phyloP scores from a whole-genome alignment of 352 stramenopile species.

The Hyaloperonospora brassicae region DNA sequence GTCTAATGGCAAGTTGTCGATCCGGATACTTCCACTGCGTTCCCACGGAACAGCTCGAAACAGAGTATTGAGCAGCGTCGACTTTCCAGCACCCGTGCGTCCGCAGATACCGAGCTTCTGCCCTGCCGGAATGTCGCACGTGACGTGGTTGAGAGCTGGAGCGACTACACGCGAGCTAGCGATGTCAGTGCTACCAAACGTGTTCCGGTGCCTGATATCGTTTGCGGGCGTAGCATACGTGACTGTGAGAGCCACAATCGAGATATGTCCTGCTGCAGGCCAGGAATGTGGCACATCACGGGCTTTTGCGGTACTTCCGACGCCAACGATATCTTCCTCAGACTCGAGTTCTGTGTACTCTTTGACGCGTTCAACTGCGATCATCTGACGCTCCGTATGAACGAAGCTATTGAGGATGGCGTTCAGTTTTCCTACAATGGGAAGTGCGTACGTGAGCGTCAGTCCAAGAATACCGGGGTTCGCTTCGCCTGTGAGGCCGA shows the following conservation, averaged over 20 bases:
- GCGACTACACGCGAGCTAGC: conserved; percentile 16
- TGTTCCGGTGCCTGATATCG: conserved; percentile 6
- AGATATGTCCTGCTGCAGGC: conserved; percentile 45
- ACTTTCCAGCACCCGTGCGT: conserved; percentile 88
- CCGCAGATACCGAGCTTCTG: conserved; percentile 81
- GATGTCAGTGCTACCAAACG: conserved; percentile 14
- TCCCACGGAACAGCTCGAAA: conserved; percentile 63
- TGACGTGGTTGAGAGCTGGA: conserved; percentile 38
- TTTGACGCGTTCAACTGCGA: conserved; percentile 84
- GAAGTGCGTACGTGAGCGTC: conserved; percentile 87
- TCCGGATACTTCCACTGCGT: conserved; percentile 40
- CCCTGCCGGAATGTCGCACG: conserved; percentile 36
- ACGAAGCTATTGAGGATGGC: conserved; percentile 76
- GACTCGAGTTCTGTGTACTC: conserved; percentile 62
- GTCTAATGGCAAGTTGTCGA: conserved; percentile 67
- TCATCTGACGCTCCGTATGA: conserved; percentile 88
- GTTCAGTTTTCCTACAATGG: conserved; percentile 85
- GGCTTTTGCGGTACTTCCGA: conserved; percentile 2
- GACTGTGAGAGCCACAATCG: conserved; percentile 47
- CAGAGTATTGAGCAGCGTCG: conserved; percentile 73
- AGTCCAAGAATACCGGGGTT: conserved; percentile 74
- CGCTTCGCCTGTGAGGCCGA: conserved; percentile 40
- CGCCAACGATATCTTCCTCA: conserved; percentile 34
- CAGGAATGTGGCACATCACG: conserved; percentile 14
- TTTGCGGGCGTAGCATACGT: conserved; percentile 10